Evolutionary conservation across 2,329 filamentous ascomycete genomes (phyloP).

Genomic region (Neospermospora avenae): DNA sequence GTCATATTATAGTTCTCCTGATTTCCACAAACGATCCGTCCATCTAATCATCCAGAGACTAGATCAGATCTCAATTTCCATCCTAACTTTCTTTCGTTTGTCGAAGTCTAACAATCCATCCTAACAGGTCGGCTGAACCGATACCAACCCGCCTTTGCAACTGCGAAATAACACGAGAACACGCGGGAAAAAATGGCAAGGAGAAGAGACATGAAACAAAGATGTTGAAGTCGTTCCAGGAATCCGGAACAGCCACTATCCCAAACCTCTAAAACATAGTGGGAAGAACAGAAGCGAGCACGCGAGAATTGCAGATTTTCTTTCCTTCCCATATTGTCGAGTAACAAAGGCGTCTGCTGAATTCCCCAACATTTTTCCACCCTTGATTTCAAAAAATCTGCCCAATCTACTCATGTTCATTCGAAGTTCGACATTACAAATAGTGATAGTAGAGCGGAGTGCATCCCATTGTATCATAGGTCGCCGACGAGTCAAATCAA

Average conservation of each 20-base stretch:
- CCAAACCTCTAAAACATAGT: neutral
- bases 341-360: neutral
- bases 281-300: neutral
- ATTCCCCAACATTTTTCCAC: neutral
- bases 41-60: neutral
- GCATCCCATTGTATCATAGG: neutral
- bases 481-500: neutral
- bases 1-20: neutral
- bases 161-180: neutral
- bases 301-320: neutral
- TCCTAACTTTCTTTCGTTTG: neutral
- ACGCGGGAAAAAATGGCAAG: neutral
- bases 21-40: neutral
- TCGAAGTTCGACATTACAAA: neutral
- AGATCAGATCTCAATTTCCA: neutral
- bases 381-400: neutral
- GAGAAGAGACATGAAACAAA: neutral
- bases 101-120: neutral
- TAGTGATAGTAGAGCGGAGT: neutral
- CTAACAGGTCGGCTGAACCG: neutral
- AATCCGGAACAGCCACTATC: neutral
- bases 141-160: neutral
- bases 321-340: neutral
- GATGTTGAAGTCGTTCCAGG: neutral
- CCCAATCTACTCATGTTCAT: neutral